Evolutionary conservation across 176 grass and related monocot genomes (phyloP).

Genomic region (Melocanna baccifera): DNA sequence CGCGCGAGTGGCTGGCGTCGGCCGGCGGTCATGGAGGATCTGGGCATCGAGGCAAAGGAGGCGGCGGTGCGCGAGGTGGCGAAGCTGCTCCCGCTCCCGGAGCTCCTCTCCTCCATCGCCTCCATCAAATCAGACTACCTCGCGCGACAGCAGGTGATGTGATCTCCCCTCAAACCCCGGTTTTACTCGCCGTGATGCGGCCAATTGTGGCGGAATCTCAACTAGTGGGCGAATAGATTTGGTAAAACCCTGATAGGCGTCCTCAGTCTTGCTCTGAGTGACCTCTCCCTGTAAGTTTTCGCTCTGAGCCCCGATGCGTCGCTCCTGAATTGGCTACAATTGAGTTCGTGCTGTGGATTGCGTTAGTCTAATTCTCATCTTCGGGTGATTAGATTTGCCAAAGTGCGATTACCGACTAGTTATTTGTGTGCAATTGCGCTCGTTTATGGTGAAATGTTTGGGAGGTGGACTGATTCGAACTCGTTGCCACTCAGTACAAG

Average conservation of each 20-base stretch:
- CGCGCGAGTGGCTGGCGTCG: no score
- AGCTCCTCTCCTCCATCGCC: constrained; percentile 78
- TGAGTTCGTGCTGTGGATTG: constrained; percentile 1
- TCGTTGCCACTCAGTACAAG: not conserved
- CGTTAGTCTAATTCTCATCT: not conserved
- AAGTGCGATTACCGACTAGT: not conserved
- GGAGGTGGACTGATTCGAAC: not conserved
- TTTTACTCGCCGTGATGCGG: not conserved
- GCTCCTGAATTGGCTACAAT: constrained; percentile 7
- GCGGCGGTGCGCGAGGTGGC: constrained; percentile 92
- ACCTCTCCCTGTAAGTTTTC: not conserved
- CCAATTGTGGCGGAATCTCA: constrained; percentile 28
- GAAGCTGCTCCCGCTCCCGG: constrained; percentile 84
- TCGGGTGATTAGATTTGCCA: not conserved
- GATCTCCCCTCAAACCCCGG: constrained; percentile 15
- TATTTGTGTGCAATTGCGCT: not conserved
- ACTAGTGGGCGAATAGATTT: not conserved
- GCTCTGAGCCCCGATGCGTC: not conserved
- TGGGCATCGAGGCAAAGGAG: constrained; percentile 95
- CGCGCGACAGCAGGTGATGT: constrained; percentile 75
- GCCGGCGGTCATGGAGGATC: constrained; percentile 72
- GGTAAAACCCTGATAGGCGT: not conserved
- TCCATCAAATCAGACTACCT: constrained; percentile 95
- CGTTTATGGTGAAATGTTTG: not conserved
- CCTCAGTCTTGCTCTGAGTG: not conserved